Evolutionary conservation across 2,329 filamentous ascomycete species (phyloP).

Genomic region (Fusarium aywerte): DNA sequence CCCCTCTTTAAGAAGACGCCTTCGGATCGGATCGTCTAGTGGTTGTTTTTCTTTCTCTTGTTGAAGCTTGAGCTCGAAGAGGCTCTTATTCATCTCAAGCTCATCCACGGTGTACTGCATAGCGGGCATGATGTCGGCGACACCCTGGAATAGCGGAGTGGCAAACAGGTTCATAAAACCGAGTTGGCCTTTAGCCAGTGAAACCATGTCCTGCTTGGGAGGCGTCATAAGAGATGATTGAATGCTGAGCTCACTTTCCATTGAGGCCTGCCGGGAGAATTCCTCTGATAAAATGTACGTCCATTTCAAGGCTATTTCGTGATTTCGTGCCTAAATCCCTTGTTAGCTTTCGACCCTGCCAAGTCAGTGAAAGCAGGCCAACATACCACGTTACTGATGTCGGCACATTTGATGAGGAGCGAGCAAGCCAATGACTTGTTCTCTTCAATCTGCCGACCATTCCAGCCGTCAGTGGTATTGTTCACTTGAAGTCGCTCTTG

Average conservation of each 20-base stretch:
- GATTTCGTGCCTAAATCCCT: slow-evolving; percentile 76
- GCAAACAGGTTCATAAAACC: slow-evolving; percentile 98
- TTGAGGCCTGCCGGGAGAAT: slow-evolving; percentile 90
- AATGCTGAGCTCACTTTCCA: slow-evolving; percentile 90
- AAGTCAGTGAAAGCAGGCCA: neutral
- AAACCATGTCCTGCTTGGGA: slow-evolving; percentile 83
- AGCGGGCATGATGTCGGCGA: slow-evolving; percentile 84
- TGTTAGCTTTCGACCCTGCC: slow-evolving; percentile 34
- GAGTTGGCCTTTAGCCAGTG: slow-evolving; percentile 87
- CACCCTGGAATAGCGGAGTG: slow-evolving; percentile 87
- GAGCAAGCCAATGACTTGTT: slow-evolving; percentile 86
- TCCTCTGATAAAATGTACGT: slow-evolving; percentile 95
- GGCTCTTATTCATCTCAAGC: slow-evolving; percentile 77
- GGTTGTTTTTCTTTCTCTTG: slow-evolving; percentile 66
- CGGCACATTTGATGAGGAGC: slow-evolving; percentile 94
- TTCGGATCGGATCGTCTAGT: slow-evolving; percentile 53
- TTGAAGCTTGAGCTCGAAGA: slow-evolving; percentile 76
- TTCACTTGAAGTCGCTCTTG: slow-evolving; percentile 80
- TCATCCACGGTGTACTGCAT: slow-evolving; percentile 88
- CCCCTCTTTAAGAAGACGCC: slow-evolving; percentile 53
- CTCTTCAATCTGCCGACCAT: slow-evolving; percentile 77
- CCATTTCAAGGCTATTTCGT: slow-evolving; percentile 86
- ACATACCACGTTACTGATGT: slow-evolving; percentile 97
- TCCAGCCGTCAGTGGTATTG: slow-evolving; percentile 77
- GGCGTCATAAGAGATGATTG: slow-evolving; percentile 87